Evolutionary conservation across 225 moss, liverwort and hornwort species (phyloP), one percentile per base, ranked within the genome.

Genomic region (Ulota crispa): DNA sequence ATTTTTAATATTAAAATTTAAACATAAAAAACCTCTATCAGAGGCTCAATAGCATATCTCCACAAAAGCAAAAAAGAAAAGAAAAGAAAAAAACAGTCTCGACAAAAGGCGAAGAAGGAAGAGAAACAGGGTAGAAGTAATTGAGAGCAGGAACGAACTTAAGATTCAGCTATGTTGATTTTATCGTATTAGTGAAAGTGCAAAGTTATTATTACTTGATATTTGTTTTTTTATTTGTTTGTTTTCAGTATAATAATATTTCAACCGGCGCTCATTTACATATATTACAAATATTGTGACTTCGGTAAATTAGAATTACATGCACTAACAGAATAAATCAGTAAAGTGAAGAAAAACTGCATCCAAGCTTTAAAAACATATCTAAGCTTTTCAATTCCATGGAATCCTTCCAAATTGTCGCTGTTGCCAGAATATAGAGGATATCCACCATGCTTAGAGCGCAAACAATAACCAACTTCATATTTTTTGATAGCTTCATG

Each of bases 401-500:
- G 50, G 43, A 11, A 76, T 16, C 45, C 59, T 69, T 47, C 76
- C 26, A 15, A 76, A 62, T 68, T 59, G 42, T 47, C 45, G 56
- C 41, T 54, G 64, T 42, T 41, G 31, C 42, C 63, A 31, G 70
- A 50, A 81, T 19, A 34, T 8, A 56, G 28, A 82, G 23, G 1
- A 45, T 32, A 10, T 24, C 45, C 24, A 71, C 13, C 47, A 74
- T 30, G 66, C 32, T 18, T 69, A 80, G 63, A 76, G 64, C 55
- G 27, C 16, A 10, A 70, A 32, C 31, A 72, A 50, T 52, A 74
- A 60, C 59, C 60, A 53, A 78, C 68, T 84, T 69, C 69, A 76
- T 37, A 59, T 34, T 50, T 18, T 43, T 47, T 64, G 16, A 79
- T 26, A 62, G 41, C 2, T 72, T 47, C 64, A 57, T 27, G 37